Evolutionary conservation across 805 yeast genomes (phyloP), one percentile per base, ranked within the genome.

Genomic region (Starmerella vaccinii): DNA sequence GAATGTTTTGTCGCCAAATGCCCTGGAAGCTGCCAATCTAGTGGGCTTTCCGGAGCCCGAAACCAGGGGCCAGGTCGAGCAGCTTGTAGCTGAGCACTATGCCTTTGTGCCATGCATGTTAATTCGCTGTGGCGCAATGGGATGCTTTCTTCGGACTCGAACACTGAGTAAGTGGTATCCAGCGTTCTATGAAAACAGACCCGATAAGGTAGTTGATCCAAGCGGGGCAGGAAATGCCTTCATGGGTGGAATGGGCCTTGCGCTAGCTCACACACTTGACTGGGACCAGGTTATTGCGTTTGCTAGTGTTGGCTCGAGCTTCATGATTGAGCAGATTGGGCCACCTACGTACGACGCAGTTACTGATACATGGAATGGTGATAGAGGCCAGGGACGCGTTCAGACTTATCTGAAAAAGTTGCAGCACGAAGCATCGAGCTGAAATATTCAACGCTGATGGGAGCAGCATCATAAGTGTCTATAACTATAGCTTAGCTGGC

Each of bases 191-290:
- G 41, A 18, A 5, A 64, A 61, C 12, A 64, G 67, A 18, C 69
- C 67, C 19, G 58, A 61, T 3, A 63, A 65, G 44, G 88, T 88
- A 0, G 70, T 84, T 1, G 97, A 89, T 64, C 94, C 96, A 2
- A 89, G 97, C 0, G 97, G 97, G 0, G 95, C 95, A 16, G 97
- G 97, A 0, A 94, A 89, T 61, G 75, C 95, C 0, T 88, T 83
- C 62, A 76, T 86, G 47, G 97, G 96, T 1, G 95, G 84, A 0
- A 76, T 87, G 49, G 76, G 81, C 9, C 68, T 81, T 1, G 92
- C 80, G 0, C 68, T 75, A 1, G 62, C 80, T 15, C 33, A 47
- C 12, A 29, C 47, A 6, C 46, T 46, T 65, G 71, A 33, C 69
- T 76, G 63, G 71, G 61, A 65, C 1, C 65, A 74, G 9, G 84